Percentiles rank a stretch among this genome's conserved stretches.
phyloP scores from a whole-genome alignment of 495 filamentous ascomycete genomes.

The Bacidia rubella region DNA sequence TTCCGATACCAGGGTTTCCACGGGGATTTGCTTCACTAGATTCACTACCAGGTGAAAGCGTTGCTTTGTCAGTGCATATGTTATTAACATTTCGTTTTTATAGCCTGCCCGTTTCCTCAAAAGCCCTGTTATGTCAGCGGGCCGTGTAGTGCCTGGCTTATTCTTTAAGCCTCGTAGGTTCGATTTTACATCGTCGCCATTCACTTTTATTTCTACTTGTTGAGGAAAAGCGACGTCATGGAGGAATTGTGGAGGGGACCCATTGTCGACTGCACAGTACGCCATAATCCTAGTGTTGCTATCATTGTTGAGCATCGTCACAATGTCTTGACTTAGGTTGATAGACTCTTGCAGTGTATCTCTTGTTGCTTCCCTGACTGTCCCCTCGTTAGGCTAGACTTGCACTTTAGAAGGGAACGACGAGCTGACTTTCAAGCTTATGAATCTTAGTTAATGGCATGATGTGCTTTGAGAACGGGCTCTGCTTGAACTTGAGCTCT shows the following conservation, averaged over 20 bases:
- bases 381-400: not conserved
- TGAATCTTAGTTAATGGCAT: not conserved
- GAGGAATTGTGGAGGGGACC: constrained; percentile 38
- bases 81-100: constrained; percentile 65
- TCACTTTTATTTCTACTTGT: constrained; percentile 83
- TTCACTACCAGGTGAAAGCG: constrained; percentile 64
- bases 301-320: constrained; percentile 39
- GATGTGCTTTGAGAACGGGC: not conserved
- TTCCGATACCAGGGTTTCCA: constrained; percentile 54
- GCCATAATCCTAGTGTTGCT: constrained; percentile 54
- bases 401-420: constrained; percentile 3
- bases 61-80: constrained; percentile 86
- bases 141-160: constrained; percentile 82
- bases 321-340: constrained; percentile 32
- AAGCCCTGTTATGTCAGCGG: constrained; percentile 73
- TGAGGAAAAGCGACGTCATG: constrained; percentile 78
- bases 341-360: constrained; percentile 42
- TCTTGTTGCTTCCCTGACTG: constrained; percentile 39
- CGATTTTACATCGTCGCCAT: constrained; percentile 70
- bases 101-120: constrained; percentile 57
- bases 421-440: not conserved
- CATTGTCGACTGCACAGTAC: constrained; percentile 54
- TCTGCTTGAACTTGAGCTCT: not conserved
- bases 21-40: constrained; percentile 57
- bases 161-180: constrained; percentile 91